phyloP scores from a whole-genome alignment of 495 filamentous ascomycete genomes.

The Diplogelasinospora grovesii region DNA sequence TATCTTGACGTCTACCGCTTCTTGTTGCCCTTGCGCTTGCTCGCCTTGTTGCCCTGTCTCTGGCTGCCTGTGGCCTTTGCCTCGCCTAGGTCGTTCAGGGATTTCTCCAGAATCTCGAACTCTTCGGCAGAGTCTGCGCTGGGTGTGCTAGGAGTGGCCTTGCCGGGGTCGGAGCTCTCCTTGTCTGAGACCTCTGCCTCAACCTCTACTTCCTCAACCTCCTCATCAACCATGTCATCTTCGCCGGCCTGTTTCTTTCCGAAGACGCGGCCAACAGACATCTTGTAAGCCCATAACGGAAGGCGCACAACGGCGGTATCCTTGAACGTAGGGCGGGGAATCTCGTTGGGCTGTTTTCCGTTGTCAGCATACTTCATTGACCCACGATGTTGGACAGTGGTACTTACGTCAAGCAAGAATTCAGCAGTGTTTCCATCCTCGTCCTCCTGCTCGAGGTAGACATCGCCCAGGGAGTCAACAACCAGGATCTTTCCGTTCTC shows the following conservation, averaged over 20 bases:
- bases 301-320: constrained; percentile 66
- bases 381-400: too few relatives aligned
- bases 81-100: constrained; percentile 35
- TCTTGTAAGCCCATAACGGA: constrained; percentile 58
- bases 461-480: constrained; percentile 84
- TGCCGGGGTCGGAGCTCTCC: constrained; percentile 28
- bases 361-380: too few relatives aligned
- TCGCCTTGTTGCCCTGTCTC: constrained; percentile 33
- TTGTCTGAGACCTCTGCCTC: constrained; percentile 21
- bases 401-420: constrained; percentile 72
- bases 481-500: constrained; percentile 94
- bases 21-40: constrained; percentile 43
- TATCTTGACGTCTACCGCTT: constrained; percentile 38
- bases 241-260: constrained; percentile 25
- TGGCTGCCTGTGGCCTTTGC: constrained; percentile 35
- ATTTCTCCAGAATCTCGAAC: constrained; percentile 52
- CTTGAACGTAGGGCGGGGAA: constrained; percentile 55
- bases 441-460: constrained; percentile 83
- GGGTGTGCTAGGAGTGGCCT: constrained; percentile 35
- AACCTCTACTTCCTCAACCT: constrained; percentile 25
- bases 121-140: constrained; percentile 47
- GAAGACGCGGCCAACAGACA: constrained; percentile 50
- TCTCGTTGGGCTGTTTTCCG: constrained; percentile 57
- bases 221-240: constrained; percentile 31
- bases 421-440: constrained; percentile 79